A percentile compares a stretch with the other conserved stretches of the same genome.
These are phyloP conservation scores for Pseudocercospora cruenta DNA, from an alignment of 2,329 filamentous ascomycete genomes.

Conservation along the genomic window DNA sequence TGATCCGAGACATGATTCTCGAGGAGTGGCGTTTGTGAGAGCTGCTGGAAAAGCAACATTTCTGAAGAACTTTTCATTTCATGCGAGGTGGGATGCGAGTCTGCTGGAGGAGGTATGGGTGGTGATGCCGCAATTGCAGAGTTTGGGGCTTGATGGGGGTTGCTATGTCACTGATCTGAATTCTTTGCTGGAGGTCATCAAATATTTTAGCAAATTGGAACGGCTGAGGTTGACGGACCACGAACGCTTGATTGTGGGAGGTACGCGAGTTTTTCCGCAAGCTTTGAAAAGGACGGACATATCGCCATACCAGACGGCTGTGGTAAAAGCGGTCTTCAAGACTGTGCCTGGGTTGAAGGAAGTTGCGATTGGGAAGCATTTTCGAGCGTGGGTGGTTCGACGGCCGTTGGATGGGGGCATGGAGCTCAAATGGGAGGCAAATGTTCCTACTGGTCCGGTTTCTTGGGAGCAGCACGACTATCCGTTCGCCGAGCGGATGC, in stretches of 20 bases:
- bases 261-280: not conserved
- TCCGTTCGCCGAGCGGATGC: not conserved
- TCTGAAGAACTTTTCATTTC: not conserved
- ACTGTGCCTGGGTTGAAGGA: not conserved
- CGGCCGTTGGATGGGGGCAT: not conserved
- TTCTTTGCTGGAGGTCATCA: not conserved
- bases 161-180: not conserved
- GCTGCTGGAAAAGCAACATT: not conserved
- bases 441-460: not conserved
- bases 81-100: not conserved
- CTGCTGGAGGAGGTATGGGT: not conserved
- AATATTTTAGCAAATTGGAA: not conserved
- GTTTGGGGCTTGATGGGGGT: not conserved
- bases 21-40: not conserved
- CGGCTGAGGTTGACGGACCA: not conserved
- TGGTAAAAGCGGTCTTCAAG: not conserved
- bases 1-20: constrained; percentile 1
- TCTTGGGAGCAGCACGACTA: not conserved
- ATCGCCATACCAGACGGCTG: not conserved
- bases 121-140: not conserved
- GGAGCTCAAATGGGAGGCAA: constrained; percentile 4
- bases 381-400: constrained; percentile 3
- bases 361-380: not conserved
- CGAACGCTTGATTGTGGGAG: not conserved
- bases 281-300: not conserved